phyloP scores from a whole-genome alignment of 495 filamentous ascomycete genomes.

The Podospora fimiseda region DNA sequence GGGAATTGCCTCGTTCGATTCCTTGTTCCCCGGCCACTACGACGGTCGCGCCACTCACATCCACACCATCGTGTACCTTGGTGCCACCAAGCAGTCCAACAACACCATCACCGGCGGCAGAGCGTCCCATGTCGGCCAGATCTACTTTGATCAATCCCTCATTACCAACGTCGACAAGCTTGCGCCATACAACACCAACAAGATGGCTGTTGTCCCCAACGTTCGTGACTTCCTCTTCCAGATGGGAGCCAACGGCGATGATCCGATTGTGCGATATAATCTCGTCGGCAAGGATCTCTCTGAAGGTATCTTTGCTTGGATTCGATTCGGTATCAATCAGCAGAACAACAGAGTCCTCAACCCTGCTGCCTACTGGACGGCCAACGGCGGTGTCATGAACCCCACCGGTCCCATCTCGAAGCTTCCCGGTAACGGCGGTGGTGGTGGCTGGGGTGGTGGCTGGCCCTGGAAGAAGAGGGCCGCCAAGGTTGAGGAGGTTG shows the following conservation, averaged over 20 bases:
- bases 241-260: constrained; percentile 44
- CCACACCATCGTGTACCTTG: constrained; percentile 43
- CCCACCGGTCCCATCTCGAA: constrained; percentile 25
- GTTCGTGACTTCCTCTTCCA: constrained; percentile 45
- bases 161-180: constrained; percentile 38
- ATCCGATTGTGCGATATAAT: constrained; percentile 53
- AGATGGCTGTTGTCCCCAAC: constrained; percentile 44
- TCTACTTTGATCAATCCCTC: constrained; percentile 57
- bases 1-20: constrained; percentile 46
- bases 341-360: constrained; percentile 17
- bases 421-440: constrained; percentile 16
- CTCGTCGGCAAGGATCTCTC: constrained; percentile 45
- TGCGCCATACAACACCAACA: constrained; percentile 52
- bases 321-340: constrained; percentile 49
- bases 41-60: constrained; percentile 43
- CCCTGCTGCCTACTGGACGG: constrained; percentile 25
- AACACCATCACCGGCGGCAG: constrained; percentile 45
- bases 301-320: constrained; percentile 54
- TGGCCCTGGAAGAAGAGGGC: too few relatives aligned
- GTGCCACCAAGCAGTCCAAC: constrained; percentile 40
- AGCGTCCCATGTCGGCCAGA: constrained; percentile 53
- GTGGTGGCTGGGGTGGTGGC: constrained; percentile 8
- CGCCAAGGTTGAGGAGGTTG: too few relatives aligned
- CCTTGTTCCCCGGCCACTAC: constrained; percentile 52
- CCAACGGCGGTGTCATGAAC: constrained; percentile 29